A percentile compares a stretch with the other conserved stretches of the same genome.
phyloP scores from a whole-genome alignment of 306 rosid genomes.

The Vachellia collinsii region DNA sequence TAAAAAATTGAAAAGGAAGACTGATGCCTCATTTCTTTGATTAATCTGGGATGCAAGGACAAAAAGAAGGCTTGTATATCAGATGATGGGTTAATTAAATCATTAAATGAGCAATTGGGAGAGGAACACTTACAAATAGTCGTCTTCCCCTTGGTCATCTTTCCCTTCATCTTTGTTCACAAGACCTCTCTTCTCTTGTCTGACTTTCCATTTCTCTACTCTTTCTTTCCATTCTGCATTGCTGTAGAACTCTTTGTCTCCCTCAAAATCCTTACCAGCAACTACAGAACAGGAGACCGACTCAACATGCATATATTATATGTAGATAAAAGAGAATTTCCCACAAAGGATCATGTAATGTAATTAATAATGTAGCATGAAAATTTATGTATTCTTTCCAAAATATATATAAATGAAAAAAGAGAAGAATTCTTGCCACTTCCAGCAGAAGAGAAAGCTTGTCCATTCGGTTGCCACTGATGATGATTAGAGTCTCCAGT shows the following conservation, averaged over 20 bases:
- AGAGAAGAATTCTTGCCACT: slow-evolving; percentile 56
- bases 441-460: slow-evolving; percentile 77
- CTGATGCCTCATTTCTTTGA: slow-evolving; percentile 18
- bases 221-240: slow-evolving; percentile 94
- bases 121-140: slow-evolving; percentile 64
- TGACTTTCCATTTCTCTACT: slow-evolving; percentile 98
- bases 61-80: neutral
- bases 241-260: slow-evolving; percentile 67
- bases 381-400: neutral
- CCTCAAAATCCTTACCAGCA: slow-evolving; percentile 85
- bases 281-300: slow-evolving; percentile 47
- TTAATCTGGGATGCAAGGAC: slow-evolving; percentile 16
- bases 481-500: slow-evolving; percentile 58
- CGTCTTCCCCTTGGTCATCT: slow-evolving; percentile 76
- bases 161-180: slow-evolving; percentile 70
- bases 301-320: slow-evolving; percentile 8
- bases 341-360: slow-evolving; percentile 13
- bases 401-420: neutral
- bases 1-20: neutral
- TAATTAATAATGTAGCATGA: slow-evolving; percentile 24
- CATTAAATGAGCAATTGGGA: slow-evolving; percentile 8
- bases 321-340: slow-evolving; percentile 18
- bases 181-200: slow-evolving; percentile 89
- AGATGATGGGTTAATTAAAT: neutral
- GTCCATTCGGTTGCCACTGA: slow-evolving; percentile 61